These are phyloP conservation scores for Nothomitra cinnamomea DNA, from an alignment of 2,329 filamentous ascomycete species.

Conservation along the genomic window DNA sequence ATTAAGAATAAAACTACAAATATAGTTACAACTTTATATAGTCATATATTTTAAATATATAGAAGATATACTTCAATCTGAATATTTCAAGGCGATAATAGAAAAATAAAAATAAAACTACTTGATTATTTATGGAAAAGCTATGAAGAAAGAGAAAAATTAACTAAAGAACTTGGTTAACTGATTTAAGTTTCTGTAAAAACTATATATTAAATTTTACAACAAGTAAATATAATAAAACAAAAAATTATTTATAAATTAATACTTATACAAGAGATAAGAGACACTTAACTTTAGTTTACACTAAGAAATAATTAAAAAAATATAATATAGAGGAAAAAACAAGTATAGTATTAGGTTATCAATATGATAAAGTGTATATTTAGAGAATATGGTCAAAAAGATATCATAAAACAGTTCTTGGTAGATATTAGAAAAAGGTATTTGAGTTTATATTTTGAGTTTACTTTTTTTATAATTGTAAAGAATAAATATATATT, in stretches of 20 bases:
- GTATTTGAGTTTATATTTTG: too few species aligned
- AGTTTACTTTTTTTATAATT: constrained; percentile 16
- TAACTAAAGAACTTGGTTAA: not conserved
- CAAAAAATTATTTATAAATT: not conserved
- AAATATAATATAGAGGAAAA: constrained; percentile 4
- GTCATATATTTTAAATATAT: not conserved
- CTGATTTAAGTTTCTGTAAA: not conserved
- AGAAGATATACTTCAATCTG: constrained; percentile 1
- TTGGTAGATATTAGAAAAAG: constrained; percentile 9
- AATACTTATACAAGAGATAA: not conserved
- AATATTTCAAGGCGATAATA: not conserved
- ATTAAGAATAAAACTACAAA: constrained; percentile 2
- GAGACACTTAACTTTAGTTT: constrained; percentile 1
- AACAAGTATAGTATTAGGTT: too few species aligned
- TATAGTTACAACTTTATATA: not conserved
- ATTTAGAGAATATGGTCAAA: constrained; percentile 5
- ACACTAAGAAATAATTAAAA: not conserved
- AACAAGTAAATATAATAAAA: not conserved
- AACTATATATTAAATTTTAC: not conserved
- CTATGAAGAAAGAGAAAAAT: too few species aligned
- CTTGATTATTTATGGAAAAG: not conserved
- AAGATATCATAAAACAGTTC: constrained; percentile 7
- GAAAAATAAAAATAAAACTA: not conserved
- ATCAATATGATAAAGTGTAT: too few species aligned
- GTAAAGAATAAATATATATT: constrained; percentile 15